Evolutionary conservation across 2,329 filamentous ascomycete species (phyloP).

Genomic region (Talaromyces verruculosus): DNA sequence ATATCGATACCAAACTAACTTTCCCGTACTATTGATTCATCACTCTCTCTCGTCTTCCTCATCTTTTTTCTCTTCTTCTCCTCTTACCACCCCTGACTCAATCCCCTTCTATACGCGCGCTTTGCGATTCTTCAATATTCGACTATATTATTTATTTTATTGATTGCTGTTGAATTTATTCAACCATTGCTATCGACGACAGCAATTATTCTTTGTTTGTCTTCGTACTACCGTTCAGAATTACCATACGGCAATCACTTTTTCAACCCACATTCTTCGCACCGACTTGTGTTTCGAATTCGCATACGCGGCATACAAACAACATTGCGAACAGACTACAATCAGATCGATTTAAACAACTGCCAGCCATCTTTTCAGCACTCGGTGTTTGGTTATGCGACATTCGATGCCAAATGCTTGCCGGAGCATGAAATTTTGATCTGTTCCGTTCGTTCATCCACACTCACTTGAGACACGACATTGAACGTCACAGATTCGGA

Average conservation of each 20-base stretch:
- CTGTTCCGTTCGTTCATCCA: neutral
- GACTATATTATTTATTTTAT: neutral
- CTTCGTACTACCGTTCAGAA: neutral
- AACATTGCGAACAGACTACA: slow-evolving; percentile 2
- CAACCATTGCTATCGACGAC: neutral
- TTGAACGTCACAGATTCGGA: slow-evolving; percentile 1
- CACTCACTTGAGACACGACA: slow-evolving; percentile 1
- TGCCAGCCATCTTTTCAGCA: neutral
- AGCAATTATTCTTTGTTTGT: neutral
- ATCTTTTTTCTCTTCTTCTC: slow-evolving; percentile 2
- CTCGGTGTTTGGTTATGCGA: neutral
- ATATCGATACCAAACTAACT: slow-evolving; percentile 2
- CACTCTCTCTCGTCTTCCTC: neutral
- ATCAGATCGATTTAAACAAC: neutral
- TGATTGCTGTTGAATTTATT: neutral
- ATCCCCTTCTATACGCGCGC: neutral
- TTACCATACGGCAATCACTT: slow-evolving; percentile 2
- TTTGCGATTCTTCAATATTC: neutral
- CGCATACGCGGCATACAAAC: slow-evolving; percentile 4
- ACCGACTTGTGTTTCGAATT: slow-evolving; percentile 6
- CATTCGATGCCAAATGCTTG: neutral
- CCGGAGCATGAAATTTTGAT: slow-evolving; percentile 8
- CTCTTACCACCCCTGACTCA: neutral
- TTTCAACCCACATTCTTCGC: slow-evolving; percentile 15
- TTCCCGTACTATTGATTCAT: slow-evolving; percentile 7